Base-by-base conservation (phyloP, 2,329 filamentous ascomycete species). In the Didymella glomerata region DNA sequence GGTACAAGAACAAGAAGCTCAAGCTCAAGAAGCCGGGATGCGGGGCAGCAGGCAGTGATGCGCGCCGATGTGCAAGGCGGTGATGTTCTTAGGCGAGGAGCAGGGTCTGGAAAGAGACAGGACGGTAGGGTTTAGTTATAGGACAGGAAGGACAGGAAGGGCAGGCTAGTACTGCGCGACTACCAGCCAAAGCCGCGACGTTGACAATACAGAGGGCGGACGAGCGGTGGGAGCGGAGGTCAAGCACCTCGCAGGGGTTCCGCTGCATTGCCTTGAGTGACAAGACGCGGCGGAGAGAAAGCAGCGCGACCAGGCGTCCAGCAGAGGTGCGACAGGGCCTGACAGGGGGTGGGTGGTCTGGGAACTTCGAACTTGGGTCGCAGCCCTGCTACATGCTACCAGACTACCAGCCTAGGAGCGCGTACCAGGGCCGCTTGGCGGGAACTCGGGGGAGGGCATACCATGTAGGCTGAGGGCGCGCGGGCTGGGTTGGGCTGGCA, bases 381-480 rank as follows among this genome's bases (percentile, higher is more conserved):
- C 67, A 72, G 71, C 50, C 50, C 56, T 59, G 56, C 49, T 22
- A 54, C 45, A 38, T 30, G 36, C 28, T 28, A 41, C 46, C 28
- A 41, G 38, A 11, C n/a, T 18, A 22, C 13, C 11, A 44, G 24
- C 41, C 41, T 41, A 22, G 38, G 38, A 41, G 45, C 41, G 30
- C 36, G 42, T 52, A 48, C 48, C 49, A 58, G 55, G 70, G 71
- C 71, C 63, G 70, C 71, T 76, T 76, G 75, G 73, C 71, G 65
- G 66, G 32, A 36, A n/a, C 16, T 36, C 32, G 32, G 32, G 32
- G 50, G 50, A 69, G 71, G 74, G 74, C 76, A 75, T 78, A 79
- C 77, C 77, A 79, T 79, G 77, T 78, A 74, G 74, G 67, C 69
- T 68, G 63, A 63, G 62, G 66, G 72, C 71, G 74, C 68, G 48